Evolutionary conservation across 1,139 yeast species (phyloP).

Genomic region (Kodamaea sp.): DNA sequence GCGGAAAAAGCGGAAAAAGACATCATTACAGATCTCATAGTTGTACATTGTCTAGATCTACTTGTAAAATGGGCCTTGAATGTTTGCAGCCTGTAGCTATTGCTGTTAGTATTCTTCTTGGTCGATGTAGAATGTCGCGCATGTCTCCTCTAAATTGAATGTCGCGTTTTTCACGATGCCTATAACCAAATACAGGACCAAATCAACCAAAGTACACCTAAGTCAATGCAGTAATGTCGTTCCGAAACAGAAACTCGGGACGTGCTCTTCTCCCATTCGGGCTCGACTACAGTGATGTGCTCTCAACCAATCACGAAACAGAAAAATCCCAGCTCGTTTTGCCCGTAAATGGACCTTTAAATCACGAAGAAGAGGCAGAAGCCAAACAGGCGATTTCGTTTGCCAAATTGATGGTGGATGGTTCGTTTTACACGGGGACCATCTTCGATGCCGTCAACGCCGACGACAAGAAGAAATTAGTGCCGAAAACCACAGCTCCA

Average conservation of each 20-base stretch:
- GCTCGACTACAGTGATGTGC: conserved; percentile 62
- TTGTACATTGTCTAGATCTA: no score
- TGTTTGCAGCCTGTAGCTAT: no score
- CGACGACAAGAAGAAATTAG: conserved; percentile 7
- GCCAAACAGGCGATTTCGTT: conserved; percentile 68
- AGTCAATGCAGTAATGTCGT: conserved; percentile 18
- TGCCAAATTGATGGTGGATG: conserved; percentile 60
- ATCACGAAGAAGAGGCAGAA: conserved; percentile 54
- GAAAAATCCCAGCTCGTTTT: conserved; percentile 45
- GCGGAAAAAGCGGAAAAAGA: no score
- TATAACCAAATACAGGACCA: no score
- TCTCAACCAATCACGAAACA: conserved; percentile 29
- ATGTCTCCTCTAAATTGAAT: no score
- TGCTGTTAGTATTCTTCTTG: no score
- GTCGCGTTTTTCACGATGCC: no score
- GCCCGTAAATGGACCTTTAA: conserved; percentile 70
- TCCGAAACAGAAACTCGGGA: conserved; percentile 16
- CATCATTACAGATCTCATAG: no score
- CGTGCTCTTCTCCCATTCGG: conserved; percentile 63
- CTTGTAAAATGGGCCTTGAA: no score
- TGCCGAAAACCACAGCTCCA: conserved; percentile 21
- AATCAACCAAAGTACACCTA: no score
- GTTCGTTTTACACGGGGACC: conserved; percentile 77
- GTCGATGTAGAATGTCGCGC: no score
- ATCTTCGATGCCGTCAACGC: conserved; percentile 22